A percentile compares a stretch with the other conserved stretches of the same genome.
These are phyloP conservation scores for Cinnamomum micranthum DNA, from an alignment of 164 flowering plant genomes.

Conservation along the genomic window DNA sequence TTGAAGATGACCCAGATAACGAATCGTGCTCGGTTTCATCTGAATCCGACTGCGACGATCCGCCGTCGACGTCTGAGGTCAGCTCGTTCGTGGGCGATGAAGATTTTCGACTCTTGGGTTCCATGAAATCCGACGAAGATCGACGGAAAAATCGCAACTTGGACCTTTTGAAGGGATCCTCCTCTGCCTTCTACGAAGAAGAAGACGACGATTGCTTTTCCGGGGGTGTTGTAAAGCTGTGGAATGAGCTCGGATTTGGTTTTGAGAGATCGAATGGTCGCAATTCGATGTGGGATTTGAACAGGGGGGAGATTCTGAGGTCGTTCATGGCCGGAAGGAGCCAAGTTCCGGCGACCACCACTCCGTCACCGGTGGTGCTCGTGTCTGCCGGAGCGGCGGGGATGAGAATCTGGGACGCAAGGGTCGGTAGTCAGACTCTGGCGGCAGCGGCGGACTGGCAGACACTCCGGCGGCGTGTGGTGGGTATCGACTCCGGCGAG, in stretches of 20 bases:
- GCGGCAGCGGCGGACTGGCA: conserved; percentile 51
- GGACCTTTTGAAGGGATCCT: conserved; percentile 15
- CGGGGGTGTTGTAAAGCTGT: conserved; percentile 66
- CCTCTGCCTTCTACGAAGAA: conserved; percentile 10
- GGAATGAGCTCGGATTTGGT: conserved; percentile 58
- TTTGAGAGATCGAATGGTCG: conserved; percentile 12
- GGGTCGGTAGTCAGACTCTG: conserved; percentile 37
- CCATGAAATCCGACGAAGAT: conserved; percentile 8
- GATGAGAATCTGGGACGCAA: conserved; percentile 51
- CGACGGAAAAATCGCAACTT: conserved; percentile 25
- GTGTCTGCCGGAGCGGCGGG: conserved; percentile 33
- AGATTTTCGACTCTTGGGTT: conserved; percentile 32
- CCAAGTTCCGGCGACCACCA: conserved; percentile 17
- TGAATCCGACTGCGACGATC: conserved; percentile 20
- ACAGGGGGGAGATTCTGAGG: conserved; percentile 15
- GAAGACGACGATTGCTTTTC: conserved; percentile 29
- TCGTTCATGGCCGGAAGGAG: conserved; percentile 14
- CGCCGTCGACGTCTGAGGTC: conserved; percentile 6
- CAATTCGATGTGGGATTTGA: conserved; percentile 37
- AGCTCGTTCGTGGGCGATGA: conserved; percentile 17
- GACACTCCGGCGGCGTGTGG: conserved; percentile 17
- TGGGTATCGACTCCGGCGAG: conserved; percentile 14
- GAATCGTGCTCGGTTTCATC: conserved; percentile 19
- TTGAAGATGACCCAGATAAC: conserved; percentile 32
- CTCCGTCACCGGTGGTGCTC: conserved; percentile 32